Evolutionary conservation across 2,329 filamentous ascomycete genomes (phyloP), one percentile per base, ranked within the genome.

Genomic region (Trichoderma polysporum): DNA sequence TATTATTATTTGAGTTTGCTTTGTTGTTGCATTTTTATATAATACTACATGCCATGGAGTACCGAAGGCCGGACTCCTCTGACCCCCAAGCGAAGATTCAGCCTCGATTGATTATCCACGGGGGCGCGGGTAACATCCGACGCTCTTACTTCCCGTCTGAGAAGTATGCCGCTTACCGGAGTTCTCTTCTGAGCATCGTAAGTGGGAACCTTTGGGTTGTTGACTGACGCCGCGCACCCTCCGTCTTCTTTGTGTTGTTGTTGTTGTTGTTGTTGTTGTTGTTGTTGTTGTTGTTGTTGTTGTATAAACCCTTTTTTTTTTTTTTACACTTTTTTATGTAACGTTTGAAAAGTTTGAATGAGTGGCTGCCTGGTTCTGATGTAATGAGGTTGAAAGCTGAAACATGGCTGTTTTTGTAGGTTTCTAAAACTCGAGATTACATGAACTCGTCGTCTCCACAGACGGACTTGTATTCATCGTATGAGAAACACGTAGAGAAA

Each of bases 91-190:
- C 69, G 25, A 75, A 69, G 56, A 68, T 83, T 37, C 79, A 80
- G 72, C 88, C 89, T 3, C 83, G 88, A 10, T 75, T 91, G 35
- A 89, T 91, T 74, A 86, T 92, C 73, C 90, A 92, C 73, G 91
- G 90, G 74, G 90, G 90, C 37, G 90, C 91, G 2, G 90, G 90
- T 56, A 89, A 90, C 74, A 88, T 92, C 71, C 83, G 82, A 29
- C 88, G 85, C 3, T 76, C 81, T 8, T 87, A 83, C 66, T 83
- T 91, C 47, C 81, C 88, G 4, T 84, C 85, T 0, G 80, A 85
- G 19, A 82, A 85, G 68, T 90, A 89, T 73, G 74, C 78, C 13
- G 77, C 81, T 62, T 91, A 90, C 77, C 85, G 87, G 61, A 72
- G 79, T 29, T 85, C 89, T 0, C 83, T 93, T 19, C 79, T 90